These are phyloP conservation scores for Chlorella variabilis DNA, from an alignment of 163 green algal species.

Conservation along the genomic window DNA sequence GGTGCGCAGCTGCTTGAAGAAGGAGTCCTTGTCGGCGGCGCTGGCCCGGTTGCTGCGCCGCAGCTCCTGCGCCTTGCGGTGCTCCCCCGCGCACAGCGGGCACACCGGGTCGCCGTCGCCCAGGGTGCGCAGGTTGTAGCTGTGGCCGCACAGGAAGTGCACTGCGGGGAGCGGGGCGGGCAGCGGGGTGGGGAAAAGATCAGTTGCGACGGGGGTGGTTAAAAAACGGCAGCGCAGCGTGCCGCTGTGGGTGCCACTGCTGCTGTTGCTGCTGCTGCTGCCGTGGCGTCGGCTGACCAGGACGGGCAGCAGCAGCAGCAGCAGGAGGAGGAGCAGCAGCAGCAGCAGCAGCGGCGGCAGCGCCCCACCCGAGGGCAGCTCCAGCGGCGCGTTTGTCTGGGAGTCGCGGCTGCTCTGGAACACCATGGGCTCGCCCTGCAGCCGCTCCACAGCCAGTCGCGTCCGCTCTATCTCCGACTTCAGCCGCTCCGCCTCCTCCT, in stretches of 20 bases:
- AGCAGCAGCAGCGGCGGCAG: not conserved
- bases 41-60: slow-evolving; percentile 49
- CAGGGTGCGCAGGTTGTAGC: slow-evolving; percentile 86
- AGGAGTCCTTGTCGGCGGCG: slow-evolving; percentile 78
- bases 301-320: not conserved
- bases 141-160: slow-evolving; percentile 97
- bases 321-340: not conserved
- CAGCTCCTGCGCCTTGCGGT: slow-evolving; percentile 60
- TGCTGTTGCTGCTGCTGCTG: not conserved
- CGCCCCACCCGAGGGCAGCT: slow-evolving; percentile 23
- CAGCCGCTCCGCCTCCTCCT: slow-evolving; percentile 14
- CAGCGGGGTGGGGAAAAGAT: too few species aligned
- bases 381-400: slow-evolving; percentile 36
- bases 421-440: slow-evolving; percentile 65
- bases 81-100: slow-evolving; percentile 87
- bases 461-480: slow-evolving; percentile 17
- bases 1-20: slow-evolving; percentile 90
- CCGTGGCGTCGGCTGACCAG: too few species aligned
- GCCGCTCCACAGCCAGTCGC: slow-evolving; percentile 14
- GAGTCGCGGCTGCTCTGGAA: slow-evolving; percentile 89
- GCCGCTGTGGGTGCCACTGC: not conserved
- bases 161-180: slow-evolving; percentile 91
- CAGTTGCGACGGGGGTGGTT: slow-evolving; percentile 67
- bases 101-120: slow-evolving; percentile 84
- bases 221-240: not conserved